Conservation (phyloP, 2,329 filamentous ascomycete species). For the Claviceps sp. region DNA sequence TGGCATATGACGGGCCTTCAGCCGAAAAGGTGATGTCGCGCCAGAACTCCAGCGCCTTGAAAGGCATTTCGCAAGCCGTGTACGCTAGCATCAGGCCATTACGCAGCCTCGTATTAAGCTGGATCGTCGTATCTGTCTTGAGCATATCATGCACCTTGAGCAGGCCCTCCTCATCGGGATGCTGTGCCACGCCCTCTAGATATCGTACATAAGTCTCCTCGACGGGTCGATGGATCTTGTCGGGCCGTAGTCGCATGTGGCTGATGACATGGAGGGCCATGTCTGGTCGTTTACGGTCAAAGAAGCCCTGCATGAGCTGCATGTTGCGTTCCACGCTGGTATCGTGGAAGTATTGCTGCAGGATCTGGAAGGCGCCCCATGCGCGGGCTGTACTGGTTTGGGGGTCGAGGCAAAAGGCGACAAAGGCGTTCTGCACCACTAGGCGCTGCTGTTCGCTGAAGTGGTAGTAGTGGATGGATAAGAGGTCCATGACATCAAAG, state of each 20-base stretch:
- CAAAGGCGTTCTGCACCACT: slow-evolving; percentile 51
- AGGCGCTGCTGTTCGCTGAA: slow-evolving; percentile 58
- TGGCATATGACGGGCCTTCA: slow-evolving; percentile 78
- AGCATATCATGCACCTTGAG: slow-evolving; percentile 81
- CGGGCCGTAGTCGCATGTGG: slow-evolving; percentile 75
- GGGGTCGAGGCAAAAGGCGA: slow-evolving; percentile 52
- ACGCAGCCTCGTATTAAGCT: slow-evolving; percentile 60
- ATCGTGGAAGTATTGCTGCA: slow-evolving; percentile 51
- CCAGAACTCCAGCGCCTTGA: slow-evolving; percentile 67
- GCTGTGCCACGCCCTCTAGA: slow-evolving; percentile 59
- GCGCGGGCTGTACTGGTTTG: slow-evolving; percentile 47
- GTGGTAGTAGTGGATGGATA: slow-evolving; percentile 60
- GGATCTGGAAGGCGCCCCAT: slow-evolving; percentile 53
- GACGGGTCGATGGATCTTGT: slow-evolving; percentile 49
- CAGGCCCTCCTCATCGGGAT: slow-evolving; percentile 43
- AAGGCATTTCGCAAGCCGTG: slow-evolving; percentile 50
- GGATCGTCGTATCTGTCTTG: slow-evolving; percentile 76
- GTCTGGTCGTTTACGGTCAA: slow-evolving; percentile 61
- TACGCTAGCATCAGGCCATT: slow-evolving; percentile 86
- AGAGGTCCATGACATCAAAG: slow-evolving; percentile 66
- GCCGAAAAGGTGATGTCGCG: slow-evolving; percentile 63
- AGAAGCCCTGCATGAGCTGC: slow-evolving; percentile 70
- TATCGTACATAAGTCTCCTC: slow-evolving; percentile 64
- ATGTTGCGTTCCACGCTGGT: slow-evolving; percentile 53
- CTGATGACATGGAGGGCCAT: slow-evolving; percentile 81